Evolutionary conservation across 1,284 basidiomycete genomes (phyloP).

Genomic region (Abortiporus biennis): DNA sequence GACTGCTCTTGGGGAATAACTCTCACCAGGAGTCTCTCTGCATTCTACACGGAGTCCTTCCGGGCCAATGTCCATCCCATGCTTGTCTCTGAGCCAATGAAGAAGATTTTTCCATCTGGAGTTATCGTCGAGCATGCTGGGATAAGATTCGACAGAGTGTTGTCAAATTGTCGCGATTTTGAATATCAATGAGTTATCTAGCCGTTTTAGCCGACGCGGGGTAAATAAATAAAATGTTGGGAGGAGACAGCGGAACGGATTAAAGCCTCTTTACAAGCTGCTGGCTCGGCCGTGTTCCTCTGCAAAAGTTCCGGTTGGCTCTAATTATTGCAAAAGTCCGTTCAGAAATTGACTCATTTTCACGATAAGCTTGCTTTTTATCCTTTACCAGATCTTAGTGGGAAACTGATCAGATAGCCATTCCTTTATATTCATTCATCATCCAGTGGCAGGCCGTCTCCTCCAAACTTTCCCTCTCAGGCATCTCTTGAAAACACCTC

Average conservation of each 20-base stretch:
- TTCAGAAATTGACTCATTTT: not conserved
- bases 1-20: not conserved
- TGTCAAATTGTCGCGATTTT: too few relatives aligned
- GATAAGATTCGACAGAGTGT: too few relatives aligned
- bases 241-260: too few relatives aligned
- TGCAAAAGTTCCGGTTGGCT: too few relatives aligned
- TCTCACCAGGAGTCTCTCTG: slow-evolving; percentile 23
- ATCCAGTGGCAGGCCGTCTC: not conserved
- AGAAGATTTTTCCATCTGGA: slow-evolving; percentile 47
- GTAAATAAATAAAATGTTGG: too few relatives aligned
- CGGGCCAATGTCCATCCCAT: slow-evolving; percentile 40
- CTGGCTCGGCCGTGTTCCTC: too few relatives aligned
- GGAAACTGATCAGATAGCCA: slow-evolving; percentile 16
- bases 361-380: slow-evolving; percentile 1
- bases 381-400: slow-evolving; percentile 1
- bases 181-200: too few relatives aligned
- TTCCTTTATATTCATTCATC: slow-evolving; percentile 6
- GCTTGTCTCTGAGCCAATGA: slow-evolving; percentile 42
- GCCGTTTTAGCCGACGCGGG: too few relatives aligned
- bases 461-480: slow-evolving; percentile 2
- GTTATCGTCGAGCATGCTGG: slow-evolving; percentile 14
- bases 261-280: too few relatives aligned
- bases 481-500: slow-evolving; percentile 2
- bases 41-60: slow-evolving; percentile 39
- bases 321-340: slow-evolving; percentile 7